Evolutionary conservation across 2,329 filamentous ascomycete genomes (phyloP).

Genomic region (Bipolaris zeicola): DNA sequence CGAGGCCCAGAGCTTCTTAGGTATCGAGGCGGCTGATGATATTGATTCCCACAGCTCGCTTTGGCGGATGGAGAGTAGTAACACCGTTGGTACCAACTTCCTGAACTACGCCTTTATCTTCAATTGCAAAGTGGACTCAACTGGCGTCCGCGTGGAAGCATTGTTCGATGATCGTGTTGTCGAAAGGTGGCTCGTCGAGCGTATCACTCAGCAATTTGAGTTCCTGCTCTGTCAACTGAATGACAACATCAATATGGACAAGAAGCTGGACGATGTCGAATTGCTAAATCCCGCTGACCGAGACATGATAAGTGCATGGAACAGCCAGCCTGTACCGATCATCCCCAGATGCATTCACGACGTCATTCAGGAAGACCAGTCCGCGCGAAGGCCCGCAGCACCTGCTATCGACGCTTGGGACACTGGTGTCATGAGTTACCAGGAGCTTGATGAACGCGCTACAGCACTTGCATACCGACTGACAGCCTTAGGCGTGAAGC

Average conservation of each 20-base stretch:
- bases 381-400: slow-evolving; percentile 22
- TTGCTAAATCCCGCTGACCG: slow-evolving; percentile 31
- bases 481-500: slow-evolving; percentile 31
- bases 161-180: slow-evolving; percentile 40
- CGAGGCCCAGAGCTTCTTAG: slow-evolving; percentile 55
- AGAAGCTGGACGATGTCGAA: slow-evolving; percentile 24
- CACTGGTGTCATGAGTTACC: slow-evolving; percentile 31
- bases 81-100: slow-evolving; percentile 43
- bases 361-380: slow-evolving; percentile 34
- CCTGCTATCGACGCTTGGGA: slow-evolving; percentile 42
- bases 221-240: slow-evolving; percentile 36
- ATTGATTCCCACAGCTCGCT: slow-evolving; percentile 36
- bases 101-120: slow-evolving; percentile 46
- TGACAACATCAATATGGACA: slow-evolving; percentile 10
- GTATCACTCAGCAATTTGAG: slow-evolving; percentile 38
- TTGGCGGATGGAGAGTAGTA: slow-evolving; percentile 42
- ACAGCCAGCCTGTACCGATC: slow-evolving; percentile 28
- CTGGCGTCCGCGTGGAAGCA: slow-evolving; percentile 34
- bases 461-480: slow-evolving; percentile 34
- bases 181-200: slow-evolving; percentile 34
- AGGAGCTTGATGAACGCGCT: slow-evolving; percentile 35
- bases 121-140: slow-evolving; percentile 33
- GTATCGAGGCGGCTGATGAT: slow-evolving; percentile 46
- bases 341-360: slow-evolving; percentile 39
- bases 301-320: slow-evolving; percentile 31